phyloP scores from a whole-genome alignment of 345 rosid species.

The Populus alba region DNA sequence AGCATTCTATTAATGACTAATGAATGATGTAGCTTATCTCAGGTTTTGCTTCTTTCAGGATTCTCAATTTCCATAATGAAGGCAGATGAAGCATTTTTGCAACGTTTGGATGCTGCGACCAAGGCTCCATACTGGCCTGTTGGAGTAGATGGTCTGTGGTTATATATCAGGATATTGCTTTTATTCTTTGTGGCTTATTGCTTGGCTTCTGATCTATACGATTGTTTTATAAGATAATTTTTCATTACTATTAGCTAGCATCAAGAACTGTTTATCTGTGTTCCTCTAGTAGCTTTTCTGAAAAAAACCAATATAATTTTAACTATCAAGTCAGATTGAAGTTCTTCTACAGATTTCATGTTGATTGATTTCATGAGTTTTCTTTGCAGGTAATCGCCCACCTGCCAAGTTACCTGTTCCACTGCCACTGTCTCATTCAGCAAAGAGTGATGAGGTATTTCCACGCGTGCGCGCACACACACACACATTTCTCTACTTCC shows the following conservation, averaged over 20 bases:
- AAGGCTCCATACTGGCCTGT: constrained; percentile 95
- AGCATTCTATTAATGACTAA: background rate
- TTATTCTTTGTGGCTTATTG: constrained; percentile 5
- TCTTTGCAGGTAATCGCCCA: constrained; percentile 67
- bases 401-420: constrained; percentile 91
- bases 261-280: constrained; percentile 6
- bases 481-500: background rate
- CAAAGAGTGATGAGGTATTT: constrained; percentile 66
- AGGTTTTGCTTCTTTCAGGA: constrained; percentile 43
- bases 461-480: background rate
- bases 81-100: constrained; percentile 65
- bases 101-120: constrained; percentile 84
- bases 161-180: constrained; percentile 6
- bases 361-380: constrained; percentile 6
- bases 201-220: background rate
- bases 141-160: constrained; percentile 71
- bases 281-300: background rate
- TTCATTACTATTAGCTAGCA: background rate
- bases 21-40: constrained; percentile 10
- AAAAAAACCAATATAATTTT: background rate
- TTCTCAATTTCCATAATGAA: constrained; percentile 93
- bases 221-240: background rate
- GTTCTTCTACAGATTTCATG: background rate
- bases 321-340: background rate
- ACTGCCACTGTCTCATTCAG: constrained; percentile 54